Conservation (phyloP, 2,329 filamentous ascomycete genomes). For the Orbilia javanica region DNA sequence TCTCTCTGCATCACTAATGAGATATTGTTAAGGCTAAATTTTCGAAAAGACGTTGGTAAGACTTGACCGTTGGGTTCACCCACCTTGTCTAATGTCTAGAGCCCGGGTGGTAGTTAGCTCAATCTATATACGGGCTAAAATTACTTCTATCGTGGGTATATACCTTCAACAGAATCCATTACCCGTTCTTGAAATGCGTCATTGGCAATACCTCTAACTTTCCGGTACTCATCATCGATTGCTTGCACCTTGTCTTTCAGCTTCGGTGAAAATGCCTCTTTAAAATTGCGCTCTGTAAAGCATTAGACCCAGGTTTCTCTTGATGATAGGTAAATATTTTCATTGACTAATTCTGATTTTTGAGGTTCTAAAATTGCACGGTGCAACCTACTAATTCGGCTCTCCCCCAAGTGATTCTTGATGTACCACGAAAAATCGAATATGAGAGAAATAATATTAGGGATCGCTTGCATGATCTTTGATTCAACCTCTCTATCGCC, state of each 20-base stretch:
- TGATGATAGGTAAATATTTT: background rate
- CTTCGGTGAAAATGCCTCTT: slow-evolving; percentile 17
- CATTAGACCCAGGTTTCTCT: background rate
- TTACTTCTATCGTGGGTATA: background rate
- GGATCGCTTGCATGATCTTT: slow-evolving; percentile 7
- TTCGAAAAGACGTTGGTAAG: too few relatives aligned
- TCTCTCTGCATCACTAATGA: slow-evolving; percentile 9
- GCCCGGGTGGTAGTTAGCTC: too few relatives aligned
- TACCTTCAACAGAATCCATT: slow-evolving; percentile 25
- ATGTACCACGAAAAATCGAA: slow-evolving; percentile 24
- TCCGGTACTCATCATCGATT: slow-evolving; percentile 4
- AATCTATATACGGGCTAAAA: background rate
- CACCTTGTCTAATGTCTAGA: slow-evolving; percentile 26
- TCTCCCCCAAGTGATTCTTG: background rate
- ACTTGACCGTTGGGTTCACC: background rate
- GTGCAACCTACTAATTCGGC: background rate
- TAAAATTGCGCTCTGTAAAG: slow-evolving; percentile 15
- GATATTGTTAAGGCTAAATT: background rate
- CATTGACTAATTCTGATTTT: background rate
- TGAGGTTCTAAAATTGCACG: background rate
- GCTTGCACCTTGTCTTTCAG: slow-evolving; percentile 17
- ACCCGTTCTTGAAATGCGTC: slow-evolving; percentile 40
- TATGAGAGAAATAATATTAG: background rate
- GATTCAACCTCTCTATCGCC: slow-evolving; percentile 16
- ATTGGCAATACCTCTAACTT: background rate